Evolutionary conservation across 345 rosid species (phyloP), one percentile per base, ranked within the genome.

Genomic region (Populus deltoides): DNA sequence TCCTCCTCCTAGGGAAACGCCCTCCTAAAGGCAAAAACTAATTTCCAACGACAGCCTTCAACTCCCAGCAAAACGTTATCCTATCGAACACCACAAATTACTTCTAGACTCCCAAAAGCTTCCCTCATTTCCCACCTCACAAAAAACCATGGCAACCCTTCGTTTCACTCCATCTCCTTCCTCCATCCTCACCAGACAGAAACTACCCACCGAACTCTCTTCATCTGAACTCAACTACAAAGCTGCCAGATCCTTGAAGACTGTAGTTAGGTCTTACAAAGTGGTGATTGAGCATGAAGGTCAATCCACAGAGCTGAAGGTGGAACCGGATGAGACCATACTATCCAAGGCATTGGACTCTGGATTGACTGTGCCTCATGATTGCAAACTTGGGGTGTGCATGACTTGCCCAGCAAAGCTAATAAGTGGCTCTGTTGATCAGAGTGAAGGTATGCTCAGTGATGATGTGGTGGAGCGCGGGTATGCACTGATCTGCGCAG

Each of bases 331-430:
- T 73, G 97, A 96, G 89, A 91, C 87, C 73, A 96, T 96, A 27
- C 85, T 93, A 18, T 84, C 94, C 24, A 93, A 91, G 87, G 98
- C 97, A 24, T 33, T 96, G 78, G 99, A 93, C 67, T 80, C 86
- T 7, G 99, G 98, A 7, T 36, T 96, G 75, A 59, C 81, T 6
- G 92, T 92, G 43, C 97, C 98, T 1, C 92, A 96, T 78, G 99
- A 93, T 77, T 93, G 99, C 86, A 89, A 92, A 63, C 98, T 96
- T 62, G 98, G 98, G 22, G 99, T 96, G 65, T 96, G 97, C 90
- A 96, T 96, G 98, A 96, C 99, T 43, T 96, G 97, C 82, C 99
- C 98, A 9, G 99, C 99, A 31, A 86, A 81, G 79, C 91, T 96
- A 15, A 35, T 92, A 4, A 80, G 86, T 22, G 97, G 99, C 27